phyloP scores from a whole-genome alignment of 2,329 filamentous ascomycete species.

The Helotiales sp. region DNA sequence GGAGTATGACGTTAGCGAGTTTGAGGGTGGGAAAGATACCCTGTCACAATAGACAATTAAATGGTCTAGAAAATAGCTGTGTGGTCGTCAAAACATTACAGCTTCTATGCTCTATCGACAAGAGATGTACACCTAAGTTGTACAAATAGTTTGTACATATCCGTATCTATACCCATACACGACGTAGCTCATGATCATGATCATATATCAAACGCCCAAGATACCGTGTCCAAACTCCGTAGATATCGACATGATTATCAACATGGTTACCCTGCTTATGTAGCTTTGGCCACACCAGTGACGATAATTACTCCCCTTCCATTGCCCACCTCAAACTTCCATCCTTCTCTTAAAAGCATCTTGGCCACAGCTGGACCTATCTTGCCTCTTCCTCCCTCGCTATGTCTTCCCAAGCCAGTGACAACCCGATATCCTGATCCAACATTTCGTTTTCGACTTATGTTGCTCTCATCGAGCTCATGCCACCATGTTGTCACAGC shows the following conservation, averaged over 20 bases:
- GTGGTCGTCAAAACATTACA: neutral
- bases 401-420: conserved; percentile 80
- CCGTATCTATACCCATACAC: neutral
- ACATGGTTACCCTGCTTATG: neutral
- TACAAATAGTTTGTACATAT: too few relatives aligned
- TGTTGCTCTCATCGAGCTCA: conserved; percentile 58
- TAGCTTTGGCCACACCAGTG: neutral
- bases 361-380: conserved; percentile 79
- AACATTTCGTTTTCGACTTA: conserved; percentile 25
- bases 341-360: conserved; percentile 74
- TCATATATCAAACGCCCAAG: neutral
- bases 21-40: conserved; percentile 62
- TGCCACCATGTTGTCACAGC: conserved; percentile 76
- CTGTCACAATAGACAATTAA: conserved; percentile 20
- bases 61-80: neutral
- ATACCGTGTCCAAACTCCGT: neutral
- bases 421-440: conserved; percentile 68
- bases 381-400: conserved; percentile 70
- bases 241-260: neutral
- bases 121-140: neutral
- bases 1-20: conserved; percentile 83
- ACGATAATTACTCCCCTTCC: neutral
- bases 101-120: neutral
- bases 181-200: neutral
- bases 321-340: conserved; percentile 73